Conservation (phyloP, 495 filamentous ascomycete species). For the Penicillium antarcticum region DNA sequence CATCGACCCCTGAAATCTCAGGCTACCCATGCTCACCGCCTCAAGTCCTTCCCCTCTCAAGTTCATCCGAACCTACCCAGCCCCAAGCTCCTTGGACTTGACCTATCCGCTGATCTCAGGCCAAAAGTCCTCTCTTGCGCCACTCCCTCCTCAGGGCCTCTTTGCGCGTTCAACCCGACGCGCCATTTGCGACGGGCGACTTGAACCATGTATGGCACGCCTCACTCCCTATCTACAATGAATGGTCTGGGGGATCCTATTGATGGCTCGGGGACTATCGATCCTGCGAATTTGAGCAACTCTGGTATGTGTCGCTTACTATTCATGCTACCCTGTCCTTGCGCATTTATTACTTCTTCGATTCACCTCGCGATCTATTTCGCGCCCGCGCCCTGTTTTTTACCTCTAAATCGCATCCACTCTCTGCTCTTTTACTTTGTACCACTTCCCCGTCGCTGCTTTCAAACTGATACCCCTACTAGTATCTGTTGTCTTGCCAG, state of each 20-base stretch:
- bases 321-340: slow-evolving; percentile 16
- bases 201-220: slow-evolving; percentile 56
- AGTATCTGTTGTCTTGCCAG: slow-evolving; percentile 41
- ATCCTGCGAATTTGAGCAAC: slow-evolving; percentile 70
- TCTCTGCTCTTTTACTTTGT: slow-evolving; percentile 1
- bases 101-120: slow-evolving; percentile 18
- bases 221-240: slow-evolving; percentile 50
- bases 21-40: slow-evolving; percentile 22
- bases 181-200: slow-evolving; percentile 35
- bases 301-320: slow-evolving; percentile 46
- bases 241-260: slow-evolving; percentile 62
- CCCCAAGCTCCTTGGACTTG: slow-evolving; percentile 15
- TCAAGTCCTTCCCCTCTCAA: slow-evolving; percentile 18
- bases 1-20: slow-evolving; percentile 4
- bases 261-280: slow-evolving; percentile 76
- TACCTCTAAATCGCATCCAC: not conserved
- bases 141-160: slow-evolving; percentile 15
- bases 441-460: slow-evolving; percentile 17
- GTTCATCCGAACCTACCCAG: slow-evolving; percentile 13
- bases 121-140: slow-evolving; percentile 16
- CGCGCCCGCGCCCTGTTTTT: not conserved
- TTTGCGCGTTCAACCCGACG: slow-evolving; percentile 32
- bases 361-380: not conserved
- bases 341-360: slow-evolving; percentile 7
- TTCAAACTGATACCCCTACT: slow-evolving; percentile 42